Evolutionary conservation across 2,329 filamentous ascomycete genomes (phyloP), one percentile per base, ranked within the genome.

Genomic region (Calcarisporium arbuscula): DNA sequence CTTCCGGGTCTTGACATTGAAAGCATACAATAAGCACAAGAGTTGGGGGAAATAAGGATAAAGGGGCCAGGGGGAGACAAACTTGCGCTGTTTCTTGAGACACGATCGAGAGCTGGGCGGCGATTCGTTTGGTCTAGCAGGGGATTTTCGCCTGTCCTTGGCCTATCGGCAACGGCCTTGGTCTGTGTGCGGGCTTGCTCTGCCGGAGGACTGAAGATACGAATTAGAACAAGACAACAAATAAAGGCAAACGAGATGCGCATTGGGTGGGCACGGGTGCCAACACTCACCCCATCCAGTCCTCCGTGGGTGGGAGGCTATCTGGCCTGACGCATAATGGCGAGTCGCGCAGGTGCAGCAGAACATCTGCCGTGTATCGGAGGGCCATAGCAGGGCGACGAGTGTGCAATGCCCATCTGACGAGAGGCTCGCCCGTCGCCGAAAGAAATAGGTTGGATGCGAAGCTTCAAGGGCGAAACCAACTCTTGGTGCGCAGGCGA

Each of bases 251-350:
- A n/a, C n/a, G n/a, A n/a, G n/a, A n/a, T n/a, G n/a, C n/a, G n/a
- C n/a, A n/a, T n/a, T n/a, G n/a, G 8, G 32, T 27, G 19, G 19
- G 30, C 12, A 34, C 32, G 27, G 31, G 27, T 28, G 10, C 29
- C 15, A 17, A 6, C 31, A 62, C 76, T 56, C 70, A 94, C 84
- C 90, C 88, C 87, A 95, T 94, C 89, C 89, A 96, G 68, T 94
- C 86, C 65, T 94, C 87, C 44, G 82, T 75, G 18, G 87, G 83
- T 45, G 88, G 89, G 29, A 95, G 72, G 44, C 72, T 75, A 44
- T 81, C 68, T 30, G 90, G 90, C 62, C 85, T 94, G 49, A 74
- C 67, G 53, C 88, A 88, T 58, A 95, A 70, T 46, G 88, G 88
- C 45, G 90, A 95, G 40, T 82, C 71, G 61, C 82, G 77, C 52